phyloP scores from a whole-genome alignment of 345 rosid species.

The Populus simonii region DNA sequence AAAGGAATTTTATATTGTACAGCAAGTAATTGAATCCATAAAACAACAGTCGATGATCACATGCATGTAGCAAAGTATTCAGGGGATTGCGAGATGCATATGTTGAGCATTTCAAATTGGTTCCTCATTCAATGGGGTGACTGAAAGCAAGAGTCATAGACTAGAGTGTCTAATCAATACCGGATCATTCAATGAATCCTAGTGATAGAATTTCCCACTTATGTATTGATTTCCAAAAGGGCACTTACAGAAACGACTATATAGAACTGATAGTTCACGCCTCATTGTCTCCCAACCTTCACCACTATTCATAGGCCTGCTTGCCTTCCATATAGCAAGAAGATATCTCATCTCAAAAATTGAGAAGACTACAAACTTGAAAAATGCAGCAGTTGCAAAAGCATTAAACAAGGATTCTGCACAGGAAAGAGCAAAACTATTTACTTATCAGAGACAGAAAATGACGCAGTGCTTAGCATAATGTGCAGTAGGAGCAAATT shows the following conservation, averaged over 20 bases:
- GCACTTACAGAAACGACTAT: conserved; percentile 96
- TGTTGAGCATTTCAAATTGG: neutral
- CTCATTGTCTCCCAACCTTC: conserved; percentile 99
- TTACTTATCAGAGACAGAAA: conserved; percentile 16
- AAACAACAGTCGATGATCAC: neutral
- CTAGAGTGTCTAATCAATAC: neutral
- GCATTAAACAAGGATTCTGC: conserved; percentile 97
- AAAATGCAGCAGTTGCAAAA: conserved; percentile 97
- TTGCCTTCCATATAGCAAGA: conserved; percentile 96
- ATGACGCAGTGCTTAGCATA: neutral
- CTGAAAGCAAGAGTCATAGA: neutral
- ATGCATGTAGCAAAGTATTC: neutral
- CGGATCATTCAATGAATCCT: neutral
- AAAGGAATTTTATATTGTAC: neutral
- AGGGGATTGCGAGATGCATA: neutral
- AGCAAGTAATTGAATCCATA: conserved; percentile 1
- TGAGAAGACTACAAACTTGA: conserved; percentile 97
- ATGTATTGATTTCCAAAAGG: neutral
- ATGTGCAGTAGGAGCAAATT: conserved; percentile 1
- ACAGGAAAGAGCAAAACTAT: conserved; percentile 19
- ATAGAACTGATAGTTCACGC: conserved; percentile 88
- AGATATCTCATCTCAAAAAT: conserved; percentile 99
- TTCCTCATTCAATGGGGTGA: neutral
- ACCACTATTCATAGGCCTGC: conserved; percentile 77
- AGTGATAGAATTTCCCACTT: neutral